phyloP scores from a whole-genome alignment of 805 yeast species.

The Saturnispora serradocipensis region DNA sequence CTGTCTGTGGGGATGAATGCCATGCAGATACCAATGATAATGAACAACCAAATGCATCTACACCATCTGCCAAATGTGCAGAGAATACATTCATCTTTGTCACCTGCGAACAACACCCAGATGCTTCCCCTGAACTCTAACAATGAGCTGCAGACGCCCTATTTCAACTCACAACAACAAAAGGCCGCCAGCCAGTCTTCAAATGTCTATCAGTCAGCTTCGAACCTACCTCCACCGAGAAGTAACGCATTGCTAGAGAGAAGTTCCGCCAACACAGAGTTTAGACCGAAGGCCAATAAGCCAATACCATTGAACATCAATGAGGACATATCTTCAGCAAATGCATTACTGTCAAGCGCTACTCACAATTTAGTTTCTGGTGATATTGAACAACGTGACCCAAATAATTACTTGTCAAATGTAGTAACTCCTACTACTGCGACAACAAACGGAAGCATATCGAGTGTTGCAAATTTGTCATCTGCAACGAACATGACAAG shows the following conservation, averaged over 20 bases:
- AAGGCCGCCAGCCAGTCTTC: not conserved
- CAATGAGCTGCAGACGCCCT: not conserved
- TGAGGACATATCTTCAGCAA: not conserved
- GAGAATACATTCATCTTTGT: not conserved
- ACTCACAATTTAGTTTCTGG: conserved; percentile 1
- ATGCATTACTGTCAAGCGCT: not conserved
- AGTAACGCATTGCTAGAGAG: conserved; percentile 12
- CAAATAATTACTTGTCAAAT: not conserved
- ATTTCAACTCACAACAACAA: not conserved
- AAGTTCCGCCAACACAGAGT: conserved; percentile 12
- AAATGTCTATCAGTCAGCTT: conserved; percentile 2
- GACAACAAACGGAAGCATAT: conserved; percentile 3
- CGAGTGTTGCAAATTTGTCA: not conserved
- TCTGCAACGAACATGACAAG: not conserved
- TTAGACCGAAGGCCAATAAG: conserved; percentile 25
- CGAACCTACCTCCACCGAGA: conserved; percentile 25
- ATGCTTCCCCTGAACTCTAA: not conserved
- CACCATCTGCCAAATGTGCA: not conserved
- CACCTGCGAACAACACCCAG: not conserved
- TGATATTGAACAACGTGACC: not conserved
- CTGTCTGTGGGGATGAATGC: not conserved
- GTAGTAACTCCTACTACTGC: conserved; percentile 7
- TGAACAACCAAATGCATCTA: not conserved
- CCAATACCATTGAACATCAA: conserved; percentile 25
- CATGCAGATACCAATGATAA: not conserved